phyloP scores from a whole-genome alignment of 2,329 filamentous ascomycete species.

The Ascochyta koolunga region DNA sequence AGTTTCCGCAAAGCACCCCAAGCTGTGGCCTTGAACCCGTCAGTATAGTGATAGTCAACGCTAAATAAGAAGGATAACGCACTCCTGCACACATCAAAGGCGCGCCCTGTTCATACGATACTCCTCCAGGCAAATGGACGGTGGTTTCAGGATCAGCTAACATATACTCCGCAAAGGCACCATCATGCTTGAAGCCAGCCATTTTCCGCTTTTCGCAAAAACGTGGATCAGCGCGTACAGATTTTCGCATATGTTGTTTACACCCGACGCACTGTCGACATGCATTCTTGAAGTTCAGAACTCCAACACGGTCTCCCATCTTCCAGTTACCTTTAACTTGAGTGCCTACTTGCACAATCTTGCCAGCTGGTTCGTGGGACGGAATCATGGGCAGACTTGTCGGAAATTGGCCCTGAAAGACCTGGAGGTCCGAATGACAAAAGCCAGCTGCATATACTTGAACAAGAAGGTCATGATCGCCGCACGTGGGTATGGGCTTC shows the following conservation, averaged over 20 bases:
- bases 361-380: slow-evolving; percentile 44
- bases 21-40: slow-evolving; percentile 27
- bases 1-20: slow-evolving; percentile 33
- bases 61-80: slow-evolving; percentile 4
- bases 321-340: slow-evolving; percentile 35
- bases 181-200: slow-evolving; percentile 40
- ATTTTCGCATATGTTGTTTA: slow-evolving; percentile 18
- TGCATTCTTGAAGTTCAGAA: slow-evolving; percentile 35
- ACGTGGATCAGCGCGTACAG: slow-evolving; percentile 27
- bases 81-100: slow-evolving; percentile 47
- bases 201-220: slow-evolving; percentile 37
- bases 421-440: slow-evolving; percentile 38
- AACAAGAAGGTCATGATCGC: slow-evolving; percentile 29
- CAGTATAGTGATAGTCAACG: neutral
- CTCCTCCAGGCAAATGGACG: slow-evolving; percentile 27
- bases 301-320: slow-evolving; percentile 39
- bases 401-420: slow-evolving; percentile 30
- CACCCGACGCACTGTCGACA: slow-evolving; percentile 31
- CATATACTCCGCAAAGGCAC: slow-evolving; percentile 43
- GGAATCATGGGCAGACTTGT: slow-evolving; percentile 37
- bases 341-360: slow-evolving; percentile 33
- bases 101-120: slow-evolving; percentile 38
- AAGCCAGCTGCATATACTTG: slow-evolving; percentile 34
- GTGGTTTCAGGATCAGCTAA: slow-evolving; percentile 39
- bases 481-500: slow-evolving; percentile 22